Evolutionary conservation across 1,284 basidiomycete genomes (phyloP).

Genomic region (Takashimella tepidaria): DNA sequence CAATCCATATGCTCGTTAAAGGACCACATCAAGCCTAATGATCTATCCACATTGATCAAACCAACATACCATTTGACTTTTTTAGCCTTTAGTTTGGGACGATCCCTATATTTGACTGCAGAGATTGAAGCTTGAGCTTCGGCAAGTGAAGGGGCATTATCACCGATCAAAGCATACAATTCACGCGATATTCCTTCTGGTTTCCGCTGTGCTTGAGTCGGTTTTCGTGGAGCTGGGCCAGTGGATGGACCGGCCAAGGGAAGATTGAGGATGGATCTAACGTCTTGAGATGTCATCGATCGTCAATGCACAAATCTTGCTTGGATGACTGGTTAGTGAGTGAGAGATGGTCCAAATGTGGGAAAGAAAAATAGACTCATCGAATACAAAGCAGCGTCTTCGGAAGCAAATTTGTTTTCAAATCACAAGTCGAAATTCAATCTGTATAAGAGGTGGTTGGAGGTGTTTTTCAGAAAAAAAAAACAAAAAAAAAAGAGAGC

Average conservation of each 20-base stretch:
- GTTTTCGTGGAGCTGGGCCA: conserved; percentile 42
- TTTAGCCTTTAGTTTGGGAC: conserved; percentile 54
- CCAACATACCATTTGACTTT: conserved; percentile 56
- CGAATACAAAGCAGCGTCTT: neutral
- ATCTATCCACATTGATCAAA: too few relatives aligned
- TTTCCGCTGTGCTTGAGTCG: conserved; percentile 47
- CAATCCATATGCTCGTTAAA: too few relatives aligned
- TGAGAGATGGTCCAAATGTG: neutral
- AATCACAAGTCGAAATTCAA: neutral
- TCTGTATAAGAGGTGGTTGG: too few relatives aligned
- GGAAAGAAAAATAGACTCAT: neutral
- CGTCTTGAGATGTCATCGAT: conserved; percentile 59
- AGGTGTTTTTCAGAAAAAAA: too few relatives aligned
- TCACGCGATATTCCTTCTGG: conserved; percentile 90
- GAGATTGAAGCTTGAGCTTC: conserved; percentile 37
- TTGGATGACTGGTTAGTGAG: neutral
- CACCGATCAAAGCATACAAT: conserved; percentile 87
- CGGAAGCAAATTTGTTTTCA: neutral
- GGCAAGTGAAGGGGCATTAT: conserved; percentile 74
- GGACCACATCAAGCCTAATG: too few relatives aligned
- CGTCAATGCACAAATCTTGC: too few relatives aligned
- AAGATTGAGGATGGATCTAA: conserved; percentile 72
- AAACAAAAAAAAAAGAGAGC: too few relatives aligned
- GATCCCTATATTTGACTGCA: conserved; percentile 74
- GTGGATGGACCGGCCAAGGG: conserved; percentile 32